Conservation (phyloP, 345 rosid genomes). For the Bruguiera gymnorhiza region DNA sequence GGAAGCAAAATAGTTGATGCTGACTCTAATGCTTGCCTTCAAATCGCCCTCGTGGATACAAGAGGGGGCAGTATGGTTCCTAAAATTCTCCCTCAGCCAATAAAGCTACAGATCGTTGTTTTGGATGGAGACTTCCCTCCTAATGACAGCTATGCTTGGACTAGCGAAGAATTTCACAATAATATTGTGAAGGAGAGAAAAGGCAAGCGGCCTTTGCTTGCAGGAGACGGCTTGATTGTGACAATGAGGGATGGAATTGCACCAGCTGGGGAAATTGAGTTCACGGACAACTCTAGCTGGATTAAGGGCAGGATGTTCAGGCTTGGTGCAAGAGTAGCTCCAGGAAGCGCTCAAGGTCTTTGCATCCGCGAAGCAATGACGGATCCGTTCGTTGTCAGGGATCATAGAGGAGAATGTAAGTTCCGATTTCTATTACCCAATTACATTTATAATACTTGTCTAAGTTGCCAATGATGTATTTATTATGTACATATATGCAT, state of each 20-base stretch:
- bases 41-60: constrained; percentile 45
- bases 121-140: constrained; percentile 77
- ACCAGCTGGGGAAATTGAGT: constrained; percentile 55
- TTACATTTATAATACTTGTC: not conserved
- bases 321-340: constrained; percentile 62
- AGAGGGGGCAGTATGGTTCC: constrained; percentile 17
- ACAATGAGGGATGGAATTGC: constrained; percentile 56
- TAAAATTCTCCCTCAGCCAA: constrained; percentile 38
- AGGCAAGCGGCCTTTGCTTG: constrained; percentile 82
- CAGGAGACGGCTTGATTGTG: constrained; percentile 59
- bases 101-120: constrained; percentile 68
- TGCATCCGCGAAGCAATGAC: constrained; percentile 68
- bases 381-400: constrained; percentile 73
- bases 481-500: no score
- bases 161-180: constrained; percentile 51
- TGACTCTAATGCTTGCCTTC: constrained; percentile 41
- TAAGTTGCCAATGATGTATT: not conserved
- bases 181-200: constrained; percentile 64
- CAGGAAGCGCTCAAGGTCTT: constrained; percentile 45
- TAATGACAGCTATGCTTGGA: constrained; percentile 46
- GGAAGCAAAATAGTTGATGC: constrained; percentile 58
- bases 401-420: constrained; percentile 98
- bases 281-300: constrained; percentile 96
- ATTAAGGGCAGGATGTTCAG: constrained; percentile 73
- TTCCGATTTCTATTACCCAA: constrained; percentile 13